phyloP scores from a whole-genome alignment of 108 stramenopile species.

The Stephanodiscus triporus region DNA sequence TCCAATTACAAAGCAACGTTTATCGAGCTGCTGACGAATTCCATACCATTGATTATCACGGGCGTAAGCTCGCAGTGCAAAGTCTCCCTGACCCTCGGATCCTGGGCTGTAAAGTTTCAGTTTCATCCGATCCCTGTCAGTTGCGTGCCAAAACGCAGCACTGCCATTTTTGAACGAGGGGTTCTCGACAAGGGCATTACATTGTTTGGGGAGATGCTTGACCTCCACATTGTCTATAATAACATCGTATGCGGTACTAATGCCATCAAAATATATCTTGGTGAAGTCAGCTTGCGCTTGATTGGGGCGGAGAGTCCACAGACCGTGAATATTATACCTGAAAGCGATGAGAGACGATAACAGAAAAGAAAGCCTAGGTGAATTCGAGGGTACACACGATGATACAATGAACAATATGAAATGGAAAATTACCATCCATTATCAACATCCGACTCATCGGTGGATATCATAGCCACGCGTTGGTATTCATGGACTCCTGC shows the following conservation, averaged over 20 bases:
- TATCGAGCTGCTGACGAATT: conserved; percentile 37
- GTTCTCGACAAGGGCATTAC: conserved; percentile 37
- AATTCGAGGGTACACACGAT: background rate
- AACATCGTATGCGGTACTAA: conserved; percentile 25
- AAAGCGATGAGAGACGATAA: background rate
- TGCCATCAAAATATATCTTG: conserved; percentile 41
- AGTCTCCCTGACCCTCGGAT: conserved; percentile 17
- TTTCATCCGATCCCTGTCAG: conserved; percentile 28
- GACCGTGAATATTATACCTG: conserved; percentile 45
- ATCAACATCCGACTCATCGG: conserved; percentile 34
- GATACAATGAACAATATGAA: background rate
- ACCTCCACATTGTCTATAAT: conserved; percentile 42
- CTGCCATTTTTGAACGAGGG: conserved; percentile 24
- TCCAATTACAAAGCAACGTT: conserved; percentile 39
- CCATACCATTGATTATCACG: conserved; percentile 32
- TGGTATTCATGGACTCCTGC: conserved; percentile 3
- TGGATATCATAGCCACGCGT: conserved; percentile 24
- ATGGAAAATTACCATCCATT: conserved; percentile 42
- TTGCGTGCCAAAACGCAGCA: conserved; percentile 30
- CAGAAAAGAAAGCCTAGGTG: background rate
- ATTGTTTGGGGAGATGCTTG: conserved; percentile 23
- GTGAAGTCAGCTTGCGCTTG: conserved; percentile 18
- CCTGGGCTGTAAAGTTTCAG: conserved; percentile 23
- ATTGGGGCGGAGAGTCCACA: conserved; percentile 16
- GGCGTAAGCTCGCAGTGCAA: conserved; percentile 38